Evolutionary conservation across 495 filamentous ascomycete species (phyloP), one percentile per base, ranked within the genome.

Genomic region (Endocarpon pusillum): DNA sequence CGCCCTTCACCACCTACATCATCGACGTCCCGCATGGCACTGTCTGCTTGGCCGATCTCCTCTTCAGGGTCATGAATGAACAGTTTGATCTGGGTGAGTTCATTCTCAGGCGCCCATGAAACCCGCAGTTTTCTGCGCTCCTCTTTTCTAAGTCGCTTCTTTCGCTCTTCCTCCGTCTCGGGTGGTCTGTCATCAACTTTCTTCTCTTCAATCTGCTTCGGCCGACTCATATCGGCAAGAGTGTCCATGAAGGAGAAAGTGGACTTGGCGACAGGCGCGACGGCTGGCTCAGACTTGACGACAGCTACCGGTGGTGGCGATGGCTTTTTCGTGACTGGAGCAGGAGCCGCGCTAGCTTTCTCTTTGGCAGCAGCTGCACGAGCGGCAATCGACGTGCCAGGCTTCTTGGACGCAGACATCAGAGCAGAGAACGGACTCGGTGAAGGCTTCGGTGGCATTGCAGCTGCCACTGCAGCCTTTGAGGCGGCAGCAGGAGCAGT

Each of bases 41-140:
- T 74, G 39, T 67, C 64, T 18, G 72, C 65, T 6, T 73, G 75
- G n/a, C 74, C 75, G 38, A 75, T 58, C 36, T 89, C 79, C 48
- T 91, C 82, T 16, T 84, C 79, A 2, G 75, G 78, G 36, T 87
- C 74, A 37, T 84, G 79, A 18, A 70, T 73, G 46, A 93, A 87
- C 15, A 75, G 58, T 27, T 75, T 65, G 22, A 89, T 56, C 42
- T 83, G 59, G 1, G 74, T 75, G 4, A 94, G 64, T n/a, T 65
- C 61, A 20, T 75, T 63, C 35, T 81, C 81, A 0, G 74, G 65
- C 48, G 78, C 85, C 63, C 65, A 94, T 42, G 48, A 68, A 35
- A 75, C 82, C 33, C 68, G 70, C 21, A 82, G 57, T 38, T 75
- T 73, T 8, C 81, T 67, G 22, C 83, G 69, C 19, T 68, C 63